Evolutionary conservation across 2,329 filamentous ascomycete genomes (phyloP).

Genomic region (Monilinia polystroma): DNA sequence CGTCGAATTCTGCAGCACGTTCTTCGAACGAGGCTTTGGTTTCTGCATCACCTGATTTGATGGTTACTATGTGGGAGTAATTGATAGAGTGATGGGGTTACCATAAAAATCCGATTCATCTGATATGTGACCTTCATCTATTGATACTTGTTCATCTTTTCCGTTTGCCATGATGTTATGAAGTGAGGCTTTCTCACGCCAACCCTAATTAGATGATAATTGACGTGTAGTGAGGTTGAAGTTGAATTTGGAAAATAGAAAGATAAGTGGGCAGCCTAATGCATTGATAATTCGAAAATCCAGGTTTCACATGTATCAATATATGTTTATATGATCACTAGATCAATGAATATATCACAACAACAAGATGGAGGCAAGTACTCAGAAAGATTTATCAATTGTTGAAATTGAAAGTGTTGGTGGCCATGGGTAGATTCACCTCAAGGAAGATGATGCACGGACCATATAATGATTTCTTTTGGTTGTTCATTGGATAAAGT

Average conservation of each 20-base stretch:
- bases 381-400: neutral
- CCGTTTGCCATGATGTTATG: slow-evolving; percentile 27
- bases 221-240: neutral
- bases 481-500: too few species aligned
- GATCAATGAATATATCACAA: neutral
- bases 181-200: neutral
- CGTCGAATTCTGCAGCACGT: slow-evolving; percentile 53
- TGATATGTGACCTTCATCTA: slow-evolving; percentile 33
- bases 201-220: neutral
- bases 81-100: slow-evolving; percentile 34
- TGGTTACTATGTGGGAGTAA: slow-evolving; percentile 25
- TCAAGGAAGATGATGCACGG: slow-evolving; percentile 4
- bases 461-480: neutral
- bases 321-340: neutral
- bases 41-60: slow-evolving; percentile 53
- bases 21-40: slow-evolving; percentile 49
- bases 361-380: neutral
- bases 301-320: neutral
- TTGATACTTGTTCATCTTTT: slow-evolving; percentile 7
- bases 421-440: slow-evolving; percentile 1
- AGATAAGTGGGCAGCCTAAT: neutral
- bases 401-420: neutral
- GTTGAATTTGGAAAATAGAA: neutral
- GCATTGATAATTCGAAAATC: too few species aligned
- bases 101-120: slow-evolving; percentile 58